These are phyloP conservation scores for Geosmithia flava DNA, from an alignment of 2,329 filamentous ascomycete species.

Conservation along the genomic window DNA sequence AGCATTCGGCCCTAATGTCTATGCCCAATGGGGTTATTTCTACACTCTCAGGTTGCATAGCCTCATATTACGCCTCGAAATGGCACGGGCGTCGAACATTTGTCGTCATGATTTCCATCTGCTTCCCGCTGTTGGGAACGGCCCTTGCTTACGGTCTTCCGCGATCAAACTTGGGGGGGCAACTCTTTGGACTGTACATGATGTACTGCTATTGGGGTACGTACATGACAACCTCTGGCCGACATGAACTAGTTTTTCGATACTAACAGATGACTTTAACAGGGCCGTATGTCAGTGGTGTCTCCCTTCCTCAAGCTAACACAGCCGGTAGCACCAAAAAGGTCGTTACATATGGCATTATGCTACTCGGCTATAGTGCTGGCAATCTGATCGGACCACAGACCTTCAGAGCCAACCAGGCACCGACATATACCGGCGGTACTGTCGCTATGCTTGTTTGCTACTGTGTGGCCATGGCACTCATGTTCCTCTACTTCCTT, in stretches of 20 bases:
- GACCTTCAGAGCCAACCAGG: slow-evolving; percentile 3
- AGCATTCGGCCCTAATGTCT: slow-evolving; percentile 40
- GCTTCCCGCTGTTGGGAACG: slow-evolving; percentile 1
- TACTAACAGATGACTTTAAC: slow-evolving; percentile 3
- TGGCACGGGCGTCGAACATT: background rate
- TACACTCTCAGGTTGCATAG: slow-evolving; percentile 36
- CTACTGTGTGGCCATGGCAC: slow-evolving; percentile 11
- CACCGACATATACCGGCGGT: slow-evolving; percentile 19
- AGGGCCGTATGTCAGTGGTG: slow-evolving; percentile 39
- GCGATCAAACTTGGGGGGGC: background rate
- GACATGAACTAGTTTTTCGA: background rate
- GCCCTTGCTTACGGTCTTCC: background rate
- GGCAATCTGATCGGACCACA: slow-evolving; percentile 6
- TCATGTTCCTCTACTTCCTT: background rate
- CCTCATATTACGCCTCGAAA: slow-evolving; percentile 1
- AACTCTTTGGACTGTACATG: slow-evolving; percentile 2
- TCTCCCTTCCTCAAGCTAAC: slow-evolving; percentile 30
- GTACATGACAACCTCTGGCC: slow-evolving; percentile 1
- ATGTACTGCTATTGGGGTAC: slow-evolving; percentile 2
- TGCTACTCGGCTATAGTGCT: slow-evolving; percentile 3
- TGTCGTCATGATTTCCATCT: background rate
- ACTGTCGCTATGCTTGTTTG: slow-evolving; percentile 34
- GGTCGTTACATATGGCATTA: slow-evolving; percentile 4
- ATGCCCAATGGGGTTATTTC: slow-evolving; percentile 47
- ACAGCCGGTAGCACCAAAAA: slow-evolving; percentile 11